Evolutionary conservation across 1,284 basidiomycete species (phyloP).

Genomic region (Cystobasidium pallidum): DNA sequence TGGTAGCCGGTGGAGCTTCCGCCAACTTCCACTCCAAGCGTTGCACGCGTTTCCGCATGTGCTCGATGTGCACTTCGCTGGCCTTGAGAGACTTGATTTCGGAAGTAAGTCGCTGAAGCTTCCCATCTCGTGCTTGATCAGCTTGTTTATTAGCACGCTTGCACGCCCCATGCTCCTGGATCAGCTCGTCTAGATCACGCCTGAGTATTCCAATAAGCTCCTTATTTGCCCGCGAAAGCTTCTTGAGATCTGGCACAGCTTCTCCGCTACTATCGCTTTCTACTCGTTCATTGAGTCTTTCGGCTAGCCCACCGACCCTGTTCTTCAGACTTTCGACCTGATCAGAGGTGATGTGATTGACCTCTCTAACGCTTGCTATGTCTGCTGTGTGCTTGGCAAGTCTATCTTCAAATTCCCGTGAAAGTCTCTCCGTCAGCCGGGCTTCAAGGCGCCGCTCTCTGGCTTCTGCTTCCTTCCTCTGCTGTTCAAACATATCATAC

Average conservation of each 20-base stretch:
- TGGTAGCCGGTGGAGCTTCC: background rate
- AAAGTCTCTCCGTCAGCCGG: background rate
- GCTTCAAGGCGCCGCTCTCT: background rate
- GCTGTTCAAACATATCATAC: background rate
- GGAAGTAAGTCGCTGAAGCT: background rate
- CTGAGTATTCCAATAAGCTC: background rate
- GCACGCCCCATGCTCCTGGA: background rate
- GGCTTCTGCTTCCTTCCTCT: background rate
- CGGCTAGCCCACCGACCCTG: background rate
- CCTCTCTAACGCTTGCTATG: background rate
- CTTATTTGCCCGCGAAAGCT: background rate
- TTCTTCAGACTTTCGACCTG: conserved; percentile 7
- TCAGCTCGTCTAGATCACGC: background rate
- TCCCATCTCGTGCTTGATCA: background rate
- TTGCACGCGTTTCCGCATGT: background rate
- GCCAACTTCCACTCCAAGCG: background rate
- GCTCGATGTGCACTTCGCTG: background rate
- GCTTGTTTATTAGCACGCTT: background rate
- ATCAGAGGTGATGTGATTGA: background rate
- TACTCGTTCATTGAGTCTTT: background rate
- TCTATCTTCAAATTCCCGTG: background rate
- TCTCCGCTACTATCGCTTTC: background rate
- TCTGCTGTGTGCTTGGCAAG: background rate
- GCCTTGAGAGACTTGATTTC: background rate
- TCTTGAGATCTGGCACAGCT: background rate